Percentiles rank a stretch among this genome's conserved stretches.
These are phyloP conservation scores for Phaeosphaeriaceae sp. DNA, from an alignment of 2,329 filamentous ascomycete species.

Conservation along the genomic window DNA sequence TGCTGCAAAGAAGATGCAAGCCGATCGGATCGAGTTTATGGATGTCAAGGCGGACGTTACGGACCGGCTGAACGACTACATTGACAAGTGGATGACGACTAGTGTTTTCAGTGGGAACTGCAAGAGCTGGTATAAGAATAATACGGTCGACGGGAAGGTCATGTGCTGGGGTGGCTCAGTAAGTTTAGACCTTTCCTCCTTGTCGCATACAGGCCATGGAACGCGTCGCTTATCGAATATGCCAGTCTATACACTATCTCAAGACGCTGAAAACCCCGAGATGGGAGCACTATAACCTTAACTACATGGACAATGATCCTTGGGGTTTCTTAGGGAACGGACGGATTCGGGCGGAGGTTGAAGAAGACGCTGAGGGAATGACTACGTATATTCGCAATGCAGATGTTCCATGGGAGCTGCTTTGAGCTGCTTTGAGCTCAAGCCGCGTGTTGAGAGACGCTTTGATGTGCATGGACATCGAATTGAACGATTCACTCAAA, in stretches of 20 bases:
- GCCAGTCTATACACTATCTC: conserved; percentile 9
- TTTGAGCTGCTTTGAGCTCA: no score
- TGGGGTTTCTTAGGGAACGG: conserved; percentile 12
- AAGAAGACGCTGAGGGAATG: not conserved
- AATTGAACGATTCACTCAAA: no score
- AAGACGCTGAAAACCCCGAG: conserved; percentile 7
- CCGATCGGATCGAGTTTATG: conserved; percentile 7
- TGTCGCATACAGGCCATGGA: no score
- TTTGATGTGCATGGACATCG: no score
- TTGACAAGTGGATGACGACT: conserved; percentile 10
- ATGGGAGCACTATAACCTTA: conserved; percentile 12
- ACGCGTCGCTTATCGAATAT: no score
- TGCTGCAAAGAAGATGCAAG: conserved; percentile 10
- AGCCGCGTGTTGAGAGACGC: no score
- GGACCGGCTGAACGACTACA: conserved; percentile 9
- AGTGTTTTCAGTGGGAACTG: conserved; percentile 5
- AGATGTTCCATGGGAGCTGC: not conserved
- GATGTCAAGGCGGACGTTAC: conserved; percentile 6
- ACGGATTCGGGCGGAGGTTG: conserved; percentile 3
- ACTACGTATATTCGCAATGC: not conserved
- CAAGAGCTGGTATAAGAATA: conserved; percentile 16
- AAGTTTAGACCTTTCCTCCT: not conserved
- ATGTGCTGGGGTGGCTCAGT: conserved; percentile 13
- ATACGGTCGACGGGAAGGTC: conserved; percentile 10
- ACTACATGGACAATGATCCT: conserved; percentile 3